These are phyloP conservation scores for Zea mays DNA, from an alignment of 176 grass and related monocot species.

Conservation along the genomic window DNA sequence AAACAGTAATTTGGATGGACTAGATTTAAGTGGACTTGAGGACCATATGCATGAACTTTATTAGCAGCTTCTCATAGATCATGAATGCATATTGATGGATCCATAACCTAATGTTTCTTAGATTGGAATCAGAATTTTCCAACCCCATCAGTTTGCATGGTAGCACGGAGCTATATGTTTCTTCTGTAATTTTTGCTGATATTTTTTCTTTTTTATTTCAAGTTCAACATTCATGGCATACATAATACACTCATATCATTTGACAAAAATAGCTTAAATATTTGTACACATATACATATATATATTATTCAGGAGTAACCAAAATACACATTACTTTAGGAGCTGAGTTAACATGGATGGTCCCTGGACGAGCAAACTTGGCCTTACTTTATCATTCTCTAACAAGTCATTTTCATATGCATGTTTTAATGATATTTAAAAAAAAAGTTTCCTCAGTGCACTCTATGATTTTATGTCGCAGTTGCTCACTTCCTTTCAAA, in stretches of 20 bases:
- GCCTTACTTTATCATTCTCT: neutral
- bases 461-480: constrained; percentile 42
- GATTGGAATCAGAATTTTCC: neutral
- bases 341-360: neutral
- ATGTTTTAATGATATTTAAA: neutral
- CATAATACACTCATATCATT: constrained; percentile 9
- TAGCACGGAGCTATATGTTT: neutral
- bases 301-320: neutral
- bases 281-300: too few relatives aligned
- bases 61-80: constrained; percentile 18
- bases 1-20: constrained; percentile 13
- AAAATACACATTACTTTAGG: constrained; percentile 6
- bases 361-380: neutral
- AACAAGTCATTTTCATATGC: constrained; percentile 21
- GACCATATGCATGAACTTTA: neutral
- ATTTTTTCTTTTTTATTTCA: neutral
- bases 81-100: constrained; percentile 16
- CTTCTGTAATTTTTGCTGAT: constrained; percentile 12
- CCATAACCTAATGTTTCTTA: neutral
- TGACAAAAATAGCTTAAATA: constrained; percentile 8
- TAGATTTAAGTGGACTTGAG: constrained; percentile 16
- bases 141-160: constrained; percentile 10
- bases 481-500: constrained; percentile 93
- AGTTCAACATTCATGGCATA: constrained; percentile 15
- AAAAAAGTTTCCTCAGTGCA: constrained; percentile 16